Evolutionary conservation across 495 filamentous ascomycete genomes (phyloP).

Genomic region (Trichoderma orchidacearum): DNA sequence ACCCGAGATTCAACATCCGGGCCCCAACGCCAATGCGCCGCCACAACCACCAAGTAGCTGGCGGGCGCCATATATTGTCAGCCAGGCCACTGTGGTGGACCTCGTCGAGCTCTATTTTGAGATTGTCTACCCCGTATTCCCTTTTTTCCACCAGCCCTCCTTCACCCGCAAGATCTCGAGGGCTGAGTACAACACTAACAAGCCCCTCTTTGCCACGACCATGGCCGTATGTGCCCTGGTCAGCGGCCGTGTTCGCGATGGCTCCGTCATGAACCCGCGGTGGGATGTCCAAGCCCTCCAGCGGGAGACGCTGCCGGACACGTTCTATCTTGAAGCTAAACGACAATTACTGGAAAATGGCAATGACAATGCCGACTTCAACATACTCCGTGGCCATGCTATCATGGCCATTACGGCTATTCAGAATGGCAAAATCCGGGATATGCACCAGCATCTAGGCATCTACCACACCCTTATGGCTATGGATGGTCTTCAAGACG

Average conservation of each 20-base stretch:
- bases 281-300: constrained; percentile 16
- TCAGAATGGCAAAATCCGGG: constrained; percentile 29
- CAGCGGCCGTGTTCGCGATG: constrained; percentile 31
- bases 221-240: constrained; percentile 37
- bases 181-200: constrained; percentile 25
- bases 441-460: constrained; percentile 34
- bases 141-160: constrained; percentile 32
- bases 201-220: constrained; percentile 28
- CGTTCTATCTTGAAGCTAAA: constrained; percentile 33
- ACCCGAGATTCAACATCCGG: background rate
- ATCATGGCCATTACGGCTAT: constrained; percentile 32
- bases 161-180: constrained; percentile 20
- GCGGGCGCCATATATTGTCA: constrained; percentile 2
- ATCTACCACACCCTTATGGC: constrained; percentile 30
- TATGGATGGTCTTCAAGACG: constrained; percentile 33
- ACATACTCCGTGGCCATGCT: constrained; percentile 31
- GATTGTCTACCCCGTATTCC: constrained; percentile 30
- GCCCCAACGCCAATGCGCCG: constrained; percentile 1
- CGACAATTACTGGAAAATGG: constrained; percentile 26
- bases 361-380: constrained; percentile 19
- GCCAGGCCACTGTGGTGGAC: constrained; percentile 8
- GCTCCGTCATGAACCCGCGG: constrained; percentile 20
- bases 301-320: constrained; percentile 19
- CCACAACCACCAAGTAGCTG: background rate
- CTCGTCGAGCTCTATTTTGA: constrained; percentile 31